phyloP scores from a whole-genome alignment of 2,329 filamentous ascomycete genomes.

The Talaromyces sp. region DNA sequence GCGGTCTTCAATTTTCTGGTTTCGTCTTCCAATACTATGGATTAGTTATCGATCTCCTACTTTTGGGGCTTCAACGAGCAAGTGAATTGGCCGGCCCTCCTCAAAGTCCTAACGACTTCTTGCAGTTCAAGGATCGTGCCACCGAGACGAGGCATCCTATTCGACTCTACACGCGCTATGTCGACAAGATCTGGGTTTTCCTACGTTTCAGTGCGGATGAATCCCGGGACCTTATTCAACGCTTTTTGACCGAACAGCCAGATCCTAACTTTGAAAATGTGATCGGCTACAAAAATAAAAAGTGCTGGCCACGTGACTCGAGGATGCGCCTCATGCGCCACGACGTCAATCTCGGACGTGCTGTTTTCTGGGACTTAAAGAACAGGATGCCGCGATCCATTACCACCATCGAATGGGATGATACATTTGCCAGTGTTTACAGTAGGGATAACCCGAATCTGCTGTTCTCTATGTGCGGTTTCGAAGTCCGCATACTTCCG shows the following conservation, averaged over 20 bases:
- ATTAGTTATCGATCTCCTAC: constrained; percentile 83
- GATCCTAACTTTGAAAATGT: constrained; percentile 99
- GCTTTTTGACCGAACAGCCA: constrained; percentile 95
- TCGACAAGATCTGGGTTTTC: constrained; percentile 98
- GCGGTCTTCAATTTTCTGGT: constrained; percentile 93
- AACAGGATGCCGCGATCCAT: constrained; percentile 90
- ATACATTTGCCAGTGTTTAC: constrained; percentile 97
- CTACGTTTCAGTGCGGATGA: constrained; percentile 90
- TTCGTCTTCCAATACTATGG: constrained; percentile 99
- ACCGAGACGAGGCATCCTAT: constrained; percentile 93
- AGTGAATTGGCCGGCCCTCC: constrained; percentile 95
- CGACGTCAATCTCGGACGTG: constrained; percentile 93
- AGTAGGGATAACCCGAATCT: constrained; percentile 96
- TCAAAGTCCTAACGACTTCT: constrained; percentile 90
- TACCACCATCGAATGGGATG: constrained; percentile 98
- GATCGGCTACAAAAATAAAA: constrained; percentile 98
- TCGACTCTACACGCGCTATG: constrained; percentile 93
- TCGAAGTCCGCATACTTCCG: constrained; percentile 91
- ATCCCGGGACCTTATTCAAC: constrained; percentile 90
- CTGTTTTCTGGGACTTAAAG: constrained; percentile 98
- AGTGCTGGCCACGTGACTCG: constrained; percentile 97
- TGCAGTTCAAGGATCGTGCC: constrained; percentile 90
- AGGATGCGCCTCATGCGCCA: constrained; percentile 98
- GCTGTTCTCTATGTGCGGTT: constrained; percentile 95
- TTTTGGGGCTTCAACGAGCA: constrained; percentile 90